A percentile compares a stretch with the other conserved stretches of the same genome.
phyloP scores from a whole-genome alignment of 2,329 filamentous ascomycete species.

The Aureobasidium sp. region DNA sequence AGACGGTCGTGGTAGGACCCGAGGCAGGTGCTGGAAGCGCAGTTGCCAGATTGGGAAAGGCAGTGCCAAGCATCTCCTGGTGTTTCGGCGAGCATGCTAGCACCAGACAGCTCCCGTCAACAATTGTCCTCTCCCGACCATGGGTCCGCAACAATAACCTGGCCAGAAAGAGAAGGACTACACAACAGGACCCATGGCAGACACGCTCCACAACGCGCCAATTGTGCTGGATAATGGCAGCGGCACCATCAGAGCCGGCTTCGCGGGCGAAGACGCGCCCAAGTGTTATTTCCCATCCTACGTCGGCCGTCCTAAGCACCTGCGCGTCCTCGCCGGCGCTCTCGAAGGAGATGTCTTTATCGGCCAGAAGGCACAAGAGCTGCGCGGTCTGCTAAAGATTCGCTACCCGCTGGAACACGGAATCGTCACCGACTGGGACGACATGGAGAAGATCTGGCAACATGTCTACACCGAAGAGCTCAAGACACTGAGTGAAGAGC shows the following conservation, averaged over 20 bases:
- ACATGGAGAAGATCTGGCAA: constrained; percentile 99
- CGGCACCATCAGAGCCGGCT: constrained; percentile 93
- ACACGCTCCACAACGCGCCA: constrained; percentile 82
- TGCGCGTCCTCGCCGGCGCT: constrained; percentile 89
- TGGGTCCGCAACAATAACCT: background rate
- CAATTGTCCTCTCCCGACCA: background rate
- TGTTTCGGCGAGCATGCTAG: constrained; percentile 1
- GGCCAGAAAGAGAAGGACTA: background rate
- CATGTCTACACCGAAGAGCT: constrained; percentile 94
- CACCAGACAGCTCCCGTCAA: background rate
- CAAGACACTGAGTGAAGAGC: constrained; percentile 97
- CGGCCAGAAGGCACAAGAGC: constrained; percentile 81
- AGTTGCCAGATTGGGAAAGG: background rate
- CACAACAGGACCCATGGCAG: constrained; percentile 46
- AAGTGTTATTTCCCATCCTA: constrained; percentile 98
- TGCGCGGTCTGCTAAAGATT: constrained; percentile 91
- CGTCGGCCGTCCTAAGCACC: constrained; percentile 91
- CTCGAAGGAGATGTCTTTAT: constrained; percentile 97
- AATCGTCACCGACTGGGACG: constrained; percentile 98
- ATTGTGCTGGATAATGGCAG: constrained; percentile 99
- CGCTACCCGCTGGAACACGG: constrained; percentile 93
- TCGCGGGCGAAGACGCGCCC: constrained; percentile 89
- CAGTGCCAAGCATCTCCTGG: background rate
- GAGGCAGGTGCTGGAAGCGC: background rate
- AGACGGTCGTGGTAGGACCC: background rate